A percentile compares a stretch with the other conserved stretches of the same genome.
phyloP scores from a whole-genome alignment of 2,329 filamentous ascomycete genomes.

The Sporothrix humicola region DNA sequence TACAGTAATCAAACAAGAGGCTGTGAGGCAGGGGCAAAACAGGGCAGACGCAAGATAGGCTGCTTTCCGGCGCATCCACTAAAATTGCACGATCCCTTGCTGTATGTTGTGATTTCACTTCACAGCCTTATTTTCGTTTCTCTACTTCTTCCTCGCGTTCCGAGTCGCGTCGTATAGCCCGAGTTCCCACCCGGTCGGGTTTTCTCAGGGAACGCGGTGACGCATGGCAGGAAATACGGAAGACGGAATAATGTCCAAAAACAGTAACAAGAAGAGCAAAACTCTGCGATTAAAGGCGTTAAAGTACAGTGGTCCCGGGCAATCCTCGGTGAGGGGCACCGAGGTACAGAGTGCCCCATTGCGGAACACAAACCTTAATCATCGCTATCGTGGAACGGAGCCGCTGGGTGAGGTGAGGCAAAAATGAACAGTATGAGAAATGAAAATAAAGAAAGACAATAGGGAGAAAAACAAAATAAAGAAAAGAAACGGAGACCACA shows the following conservation, averaged over 20 bases:
- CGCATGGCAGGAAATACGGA: background rate
- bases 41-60: background rate
- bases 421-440: background rate
- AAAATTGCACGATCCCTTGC: constrained; percentile 9
- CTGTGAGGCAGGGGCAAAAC: background rate
- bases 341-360: background rate
- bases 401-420: background rate
- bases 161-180: background rate
- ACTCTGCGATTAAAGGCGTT: background rate
- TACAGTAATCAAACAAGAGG: background rate
- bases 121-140: no score
- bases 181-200: background rate
- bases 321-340: constrained; percentile 11
- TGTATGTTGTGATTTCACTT: background rate
- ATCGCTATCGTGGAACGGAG: background rate
- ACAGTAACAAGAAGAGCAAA: background rate
- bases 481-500: background rate
- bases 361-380: background rate
- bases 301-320: background rate
- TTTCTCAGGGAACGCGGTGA: background rate
- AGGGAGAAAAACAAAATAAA: background rate
- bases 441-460: background rate
- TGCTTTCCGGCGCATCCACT: constrained; percentile 4
- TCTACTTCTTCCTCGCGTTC: background rate
- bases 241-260: background rate